phyloP scores from a whole-genome alignment of 495 filamentous ascomycete species.

The Trichoderma virens region DNA sequence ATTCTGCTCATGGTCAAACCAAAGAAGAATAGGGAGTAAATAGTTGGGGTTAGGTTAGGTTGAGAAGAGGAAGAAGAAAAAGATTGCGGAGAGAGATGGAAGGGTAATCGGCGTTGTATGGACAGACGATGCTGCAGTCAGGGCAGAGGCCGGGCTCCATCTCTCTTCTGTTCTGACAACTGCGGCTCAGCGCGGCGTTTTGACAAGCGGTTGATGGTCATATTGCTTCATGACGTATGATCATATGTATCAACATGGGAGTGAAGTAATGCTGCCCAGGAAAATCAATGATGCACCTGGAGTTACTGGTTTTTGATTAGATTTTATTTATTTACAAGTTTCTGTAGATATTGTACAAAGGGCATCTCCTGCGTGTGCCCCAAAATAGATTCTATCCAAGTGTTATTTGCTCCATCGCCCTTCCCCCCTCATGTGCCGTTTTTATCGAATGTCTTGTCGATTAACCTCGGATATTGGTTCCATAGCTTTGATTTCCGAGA shows the following conservation, averaged over 20 bases:
- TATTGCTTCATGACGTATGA: not conserved
- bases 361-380: not conserved
- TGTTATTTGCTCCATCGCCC: not conserved
- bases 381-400: not conserved
- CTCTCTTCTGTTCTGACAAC: not conserved
- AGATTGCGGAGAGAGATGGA: not conserved
- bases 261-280: not conserved
- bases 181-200: not conserved
- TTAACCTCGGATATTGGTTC: not conserved
- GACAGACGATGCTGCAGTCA: not conserved
- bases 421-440: not conserved
- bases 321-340: not conserved
- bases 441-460: not conserved
- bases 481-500: not conserved
- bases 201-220: slow-evolving; percentile 2
- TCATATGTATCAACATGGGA: not conserved
- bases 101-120: slow-evolving; percentile 4
- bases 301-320: not conserved
- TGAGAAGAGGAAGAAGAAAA: slow-evolving; percentile 10
- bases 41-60: slow-evolving; percentile 10
- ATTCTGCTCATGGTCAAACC: slow-evolving; percentile 84
- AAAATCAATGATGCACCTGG: not conserved
- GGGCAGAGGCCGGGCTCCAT: not conserved
- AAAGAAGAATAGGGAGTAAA: slow-evolving; percentile 32
- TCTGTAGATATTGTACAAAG: slow-evolving; percentile 8